These are phyloP conservation scores for Corylus heterophylla DNA, from an alignment of 306 rosid species.

Conservation along the genomic window DNA sequence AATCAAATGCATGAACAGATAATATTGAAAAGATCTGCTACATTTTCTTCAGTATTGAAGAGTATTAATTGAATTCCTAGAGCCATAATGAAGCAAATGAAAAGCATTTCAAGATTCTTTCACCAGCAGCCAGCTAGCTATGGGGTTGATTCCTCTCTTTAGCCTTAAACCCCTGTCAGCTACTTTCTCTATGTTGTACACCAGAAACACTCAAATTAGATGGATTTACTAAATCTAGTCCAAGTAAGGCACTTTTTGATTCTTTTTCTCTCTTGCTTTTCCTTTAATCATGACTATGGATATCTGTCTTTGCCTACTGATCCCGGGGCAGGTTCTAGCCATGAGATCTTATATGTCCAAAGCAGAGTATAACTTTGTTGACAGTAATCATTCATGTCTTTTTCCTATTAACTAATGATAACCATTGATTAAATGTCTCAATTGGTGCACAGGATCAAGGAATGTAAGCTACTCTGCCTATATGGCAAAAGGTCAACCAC, in stretches of 20 bases:
- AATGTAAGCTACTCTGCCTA: too few species aligned
- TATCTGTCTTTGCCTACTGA: slow-evolving; percentile 40
- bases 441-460: slow-evolving; percentile 25
- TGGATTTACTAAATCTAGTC: not conserved
- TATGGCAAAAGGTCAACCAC: too few species aligned
- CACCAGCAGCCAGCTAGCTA: too few species aligned
- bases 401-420: slow-evolving; percentile 24
- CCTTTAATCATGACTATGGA: slow-evolving; percentile 33
- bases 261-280: slow-evolving; percentile 10
- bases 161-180: not conserved
- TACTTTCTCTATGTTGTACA: not conserved
- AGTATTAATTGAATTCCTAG: too few species aligned
- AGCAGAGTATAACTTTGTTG: slow-evolving; percentile 35
- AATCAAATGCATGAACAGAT: not conserved
- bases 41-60: too few species aligned
- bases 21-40: not conserved
- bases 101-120: too few species aligned
- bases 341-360: slow-evolving; percentile 27
- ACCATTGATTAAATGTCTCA: slow-evolving; percentile 27
- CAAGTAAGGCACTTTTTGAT: slow-evolving; percentile 12
- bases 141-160: not conserved
- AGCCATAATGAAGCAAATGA: too few species aligned
- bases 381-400: slow-evolving; percentile 37
- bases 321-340: slow-evolving; percentile 27
- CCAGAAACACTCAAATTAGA: not conserved